phyloP scores from a whole-genome alignment of 2,329 filamentous ascomycete genomes.

The Xylaria polymorpha region DNA sequence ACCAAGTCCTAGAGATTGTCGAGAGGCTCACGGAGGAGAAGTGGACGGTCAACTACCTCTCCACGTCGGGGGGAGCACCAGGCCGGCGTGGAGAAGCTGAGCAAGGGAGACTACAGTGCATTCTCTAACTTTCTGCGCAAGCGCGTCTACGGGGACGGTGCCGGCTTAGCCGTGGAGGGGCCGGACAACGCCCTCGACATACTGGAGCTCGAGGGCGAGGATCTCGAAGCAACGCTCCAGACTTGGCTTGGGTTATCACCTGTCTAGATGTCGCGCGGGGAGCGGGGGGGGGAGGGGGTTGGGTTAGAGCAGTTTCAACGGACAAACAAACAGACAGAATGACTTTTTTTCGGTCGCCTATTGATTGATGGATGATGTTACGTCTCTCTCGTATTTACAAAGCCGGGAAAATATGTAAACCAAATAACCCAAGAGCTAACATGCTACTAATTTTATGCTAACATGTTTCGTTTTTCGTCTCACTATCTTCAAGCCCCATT shows the following conservation, averaged over 20 bases:
- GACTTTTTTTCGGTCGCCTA: not conserved
- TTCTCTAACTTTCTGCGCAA: slow-evolving; percentile 45
- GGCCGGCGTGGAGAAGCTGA: slow-evolving; percentile 56
- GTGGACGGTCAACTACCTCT: slow-evolving; percentile 59
- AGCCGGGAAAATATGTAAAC: slow-evolving; percentile 11
- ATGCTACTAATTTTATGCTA: slow-evolving; percentile 4
- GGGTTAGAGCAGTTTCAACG: not conserved
- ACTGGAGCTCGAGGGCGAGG: slow-evolving; percentile 47
- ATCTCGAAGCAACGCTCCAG: slow-evolving; percentile 41
- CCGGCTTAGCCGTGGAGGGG: slow-evolving; percentile 40
- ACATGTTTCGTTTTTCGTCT: not conserved
- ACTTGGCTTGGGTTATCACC: slow-evolving; percentile 40
- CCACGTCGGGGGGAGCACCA: slow-evolving; percentile 53
- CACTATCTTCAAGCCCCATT: not conserved
- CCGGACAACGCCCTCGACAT: slow-evolving; percentile 41
- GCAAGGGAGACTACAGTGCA: slow-evolving; percentile 54
- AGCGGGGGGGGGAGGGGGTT: not conserved
- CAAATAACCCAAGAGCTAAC: slow-evolving; percentile 11
- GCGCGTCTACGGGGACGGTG: slow-evolving; percentile 45
- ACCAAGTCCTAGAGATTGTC: slow-evolving; percentile 63
- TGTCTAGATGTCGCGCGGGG: no score
- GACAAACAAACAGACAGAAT: not conserved
- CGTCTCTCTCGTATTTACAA: slow-evolving; percentile 17
- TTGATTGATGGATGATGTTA: slow-evolving; percentile 23
- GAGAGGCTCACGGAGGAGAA: slow-evolving; percentile 65